These are phyloP conservation scores for Neoboletus magnificus DNA, from an alignment of 768 basidiomycete species.

Conservation along the genomic window DNA sequence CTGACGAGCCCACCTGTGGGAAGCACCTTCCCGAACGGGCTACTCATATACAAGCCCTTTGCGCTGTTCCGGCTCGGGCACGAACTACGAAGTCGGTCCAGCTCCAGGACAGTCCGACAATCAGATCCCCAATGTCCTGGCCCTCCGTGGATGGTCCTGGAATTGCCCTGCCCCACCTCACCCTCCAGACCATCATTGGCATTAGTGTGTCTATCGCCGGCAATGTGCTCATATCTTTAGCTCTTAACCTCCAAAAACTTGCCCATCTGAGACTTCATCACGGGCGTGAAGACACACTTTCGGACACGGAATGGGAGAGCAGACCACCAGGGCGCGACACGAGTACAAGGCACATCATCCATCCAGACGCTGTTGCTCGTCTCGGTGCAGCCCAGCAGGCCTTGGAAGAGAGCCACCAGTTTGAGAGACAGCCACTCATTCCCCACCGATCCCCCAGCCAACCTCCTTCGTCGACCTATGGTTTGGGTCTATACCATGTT, in stretches of 20 bases:
- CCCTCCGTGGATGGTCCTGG: slow-evolving; percentile 11
- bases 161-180: slow-evolving; percentile 54
- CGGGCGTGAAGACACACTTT: slow-evolving; percentile 22
- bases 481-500: slow-evolving; percentile 4
- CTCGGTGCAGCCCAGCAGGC: slow-evolving; percentile 7
- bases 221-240: slow-evolving; percentile 85
- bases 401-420: slow-evolving; percentile 4
- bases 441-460: slow-evolving; percentile 23
- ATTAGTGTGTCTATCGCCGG: slow-evolving; percentile 81
- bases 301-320: slow-evolving; percentile 12
- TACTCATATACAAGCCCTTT: neutral
- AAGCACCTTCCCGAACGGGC: slow-evolving; percentile 14
- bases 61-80: neutral
- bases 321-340: slow-evolving; percentile 3
- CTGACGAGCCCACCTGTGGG: slow-evolving; percentile 12
- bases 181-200: slow-evolving; percentile 61
- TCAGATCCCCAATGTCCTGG: slow-evolving; percentile 14
- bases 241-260: slow-evolving; percentile 90
- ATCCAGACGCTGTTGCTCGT: neutral
- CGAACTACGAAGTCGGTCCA: neutral
- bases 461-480: slow-evolving; percentile 19
- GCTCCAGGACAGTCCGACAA: neutral
- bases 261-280: slow-evolving; percentile 72
- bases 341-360: neutral
- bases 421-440: slow-evolving; percentile 31